phyloP scores from a whole-genome alignment of 768 basidiomycete species.

The Botryobasidium botryosum region DNA sequence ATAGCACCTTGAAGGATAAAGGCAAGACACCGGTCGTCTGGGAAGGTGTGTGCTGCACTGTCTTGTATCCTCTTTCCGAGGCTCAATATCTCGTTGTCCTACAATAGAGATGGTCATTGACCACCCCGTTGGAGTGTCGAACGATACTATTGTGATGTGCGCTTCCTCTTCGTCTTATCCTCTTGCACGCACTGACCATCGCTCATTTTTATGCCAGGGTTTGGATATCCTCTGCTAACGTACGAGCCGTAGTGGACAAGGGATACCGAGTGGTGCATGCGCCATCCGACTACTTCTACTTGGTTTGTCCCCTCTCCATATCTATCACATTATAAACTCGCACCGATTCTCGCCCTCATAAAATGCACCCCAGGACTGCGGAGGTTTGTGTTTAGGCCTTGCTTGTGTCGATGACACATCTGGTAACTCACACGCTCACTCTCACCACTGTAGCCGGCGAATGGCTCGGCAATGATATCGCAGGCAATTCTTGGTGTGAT shows the following conservation, averaged over 20 bases:
- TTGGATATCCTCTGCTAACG: conserved; percentile 54
- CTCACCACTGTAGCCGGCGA: no score
- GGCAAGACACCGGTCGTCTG: conserved; percentile 72
- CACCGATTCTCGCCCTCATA: no score
- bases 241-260: conserved; percentile 38
- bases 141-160: conserved; percentile 41
- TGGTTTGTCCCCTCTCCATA: conserved; percentile 24
- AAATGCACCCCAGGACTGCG: conserved; percentile 36
- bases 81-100: no score
- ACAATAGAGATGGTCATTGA: conserved; percentile 55
- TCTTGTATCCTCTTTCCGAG: no score
- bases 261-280: conserved; percentile 50
- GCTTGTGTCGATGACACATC: no score
- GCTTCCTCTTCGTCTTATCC: conserved; percentile 13
- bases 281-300: conserved; percentile 62
- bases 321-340: no score
- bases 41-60: conserved; percentile 33
- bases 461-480: conserved; percentile 38
- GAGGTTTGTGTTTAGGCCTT: no score
- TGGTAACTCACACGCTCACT: no score
- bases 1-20: conserved; percentile 31
- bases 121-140: conserved; percentile 32
- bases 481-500: conserved; percentile 38
- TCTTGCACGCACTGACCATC: not conserved
- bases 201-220: conserved; percentile 28